Base-by-base conservation (phyloP, 1,284 basidiomycete genomes). In the Papiliotrema flavescens region DNA sequence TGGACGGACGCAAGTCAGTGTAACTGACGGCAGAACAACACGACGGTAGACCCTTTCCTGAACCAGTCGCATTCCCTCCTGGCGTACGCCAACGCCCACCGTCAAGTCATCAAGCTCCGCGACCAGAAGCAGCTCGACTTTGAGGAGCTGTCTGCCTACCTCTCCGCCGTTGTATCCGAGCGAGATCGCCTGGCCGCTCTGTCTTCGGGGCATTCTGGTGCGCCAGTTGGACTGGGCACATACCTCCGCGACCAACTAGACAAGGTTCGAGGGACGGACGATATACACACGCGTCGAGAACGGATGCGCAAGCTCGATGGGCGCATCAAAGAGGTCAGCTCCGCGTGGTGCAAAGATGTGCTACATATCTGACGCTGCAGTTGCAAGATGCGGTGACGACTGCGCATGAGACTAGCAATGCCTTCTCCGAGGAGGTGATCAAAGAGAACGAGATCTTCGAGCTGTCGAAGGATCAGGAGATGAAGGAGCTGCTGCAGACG, bases 41-140 rank as follows among this genome's bases (percentile, higher is more conserved):
- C 84, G 3, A 86, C 88, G 0, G 86, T 86, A 2, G 90, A 94
- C 66, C 90, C 91, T 1, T 88, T 97, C 77, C 83, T 98, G 26
- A 78, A 85, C 15, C 90, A 95, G 66, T 80, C 95, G 6, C 91
- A 96, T 66, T 92, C 93, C 1, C 80, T 98, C 5, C 80, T 94
- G 7, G 84, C 86, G 8, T 98, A 97, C 73, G 88, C 92, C 0
- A 84, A 89, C 63, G 86, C 91, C 24, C 95, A 98, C 67, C 85
- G 90, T 49, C 85, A 86, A 8, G 90, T 97, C 5, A 83, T 99
- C 57, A 95, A 91, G 75, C 82, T 97, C 35, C 86, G 96, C 45
- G 96, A 98, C 74, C 92, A 98, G 77, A 98, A 98, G 76, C 96
- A 99, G 75, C 84, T 98, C 51, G 95, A 99, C 73, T 97, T 98